These are phyloP conservation scores for Gastrodia elata DNA, from an alignment of 106 monocot species.

Conservation along the genomic window DNA sequence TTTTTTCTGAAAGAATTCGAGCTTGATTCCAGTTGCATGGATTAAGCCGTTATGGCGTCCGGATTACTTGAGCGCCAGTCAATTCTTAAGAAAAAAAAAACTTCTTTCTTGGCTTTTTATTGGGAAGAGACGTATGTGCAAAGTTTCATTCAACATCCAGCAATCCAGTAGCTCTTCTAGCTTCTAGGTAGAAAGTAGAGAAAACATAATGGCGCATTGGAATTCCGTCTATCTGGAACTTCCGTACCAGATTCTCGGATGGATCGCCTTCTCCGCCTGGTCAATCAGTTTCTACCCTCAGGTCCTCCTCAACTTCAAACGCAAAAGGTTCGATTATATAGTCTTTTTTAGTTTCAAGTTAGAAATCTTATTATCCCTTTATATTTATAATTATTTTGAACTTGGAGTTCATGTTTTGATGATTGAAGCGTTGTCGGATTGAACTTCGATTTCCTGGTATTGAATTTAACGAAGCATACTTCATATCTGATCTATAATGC, in stretches of 20 bases:
- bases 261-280: slow-evolving; percentile 88
- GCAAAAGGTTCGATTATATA: slow-evolving; percentile 46
- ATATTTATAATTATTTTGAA: neutral
- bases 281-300: slow-evolving; percentile 96
- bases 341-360: neutral
- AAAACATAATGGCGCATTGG: slow-evolving; percentile 56
- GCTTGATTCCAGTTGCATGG: slow-evolving; percentile 30
- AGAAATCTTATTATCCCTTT: slow-evolving; percentile 6
- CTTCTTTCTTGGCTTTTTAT: too few relatives aligned
- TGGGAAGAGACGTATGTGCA: too few relatives aligned
- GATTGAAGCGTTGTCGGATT: slow-evolving; percentile 82
- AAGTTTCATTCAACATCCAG: neutral
- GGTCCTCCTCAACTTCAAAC: slow-evolving; percentile 73
- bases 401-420: slow-evolving; percentile 10
- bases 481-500: slow-evolving; percentile 73
- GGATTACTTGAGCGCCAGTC: neutral
- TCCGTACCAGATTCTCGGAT: slow-evolving; percentile 62
- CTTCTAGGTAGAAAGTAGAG: too few relatives aligned
- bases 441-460: slow-evolving; percentile 78
- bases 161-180: neutral
- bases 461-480: slow-evolving; percentile 68
- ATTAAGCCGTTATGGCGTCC: neutral
- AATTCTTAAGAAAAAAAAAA: too few relatives aligned
- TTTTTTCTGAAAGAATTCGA: too few relatives aligned
- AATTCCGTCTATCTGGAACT: slow-evolving; percentile 50